Evolutionary conservation across 139 green algal species (phyloP).

Genomic region (Tetraselmis striata): DNA sequence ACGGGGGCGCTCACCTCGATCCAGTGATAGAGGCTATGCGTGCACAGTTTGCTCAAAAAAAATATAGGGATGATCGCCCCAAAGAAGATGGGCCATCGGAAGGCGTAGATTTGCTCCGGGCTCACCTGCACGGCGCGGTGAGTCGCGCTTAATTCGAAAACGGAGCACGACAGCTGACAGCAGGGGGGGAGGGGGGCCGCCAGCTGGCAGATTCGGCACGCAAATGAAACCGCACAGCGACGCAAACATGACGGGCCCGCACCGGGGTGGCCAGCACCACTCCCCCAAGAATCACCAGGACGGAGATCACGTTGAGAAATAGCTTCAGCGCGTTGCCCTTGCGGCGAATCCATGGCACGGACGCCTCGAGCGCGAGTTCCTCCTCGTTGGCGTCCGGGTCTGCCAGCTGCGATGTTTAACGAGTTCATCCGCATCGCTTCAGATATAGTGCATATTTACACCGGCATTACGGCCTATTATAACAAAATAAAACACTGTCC

Average conservation of each 20-base stretch:
- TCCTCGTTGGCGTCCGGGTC: neutral
- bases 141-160: neutral
- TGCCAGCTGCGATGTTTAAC: neutral
- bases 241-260: neutral
- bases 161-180: neutral
- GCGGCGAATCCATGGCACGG: neutral
- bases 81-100: neutral
- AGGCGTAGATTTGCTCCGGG: neutral
- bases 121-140: neutral
- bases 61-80: neutral
- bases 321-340: neutral
- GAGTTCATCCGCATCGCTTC: no score
- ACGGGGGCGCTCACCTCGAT: neutral
- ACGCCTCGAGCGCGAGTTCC: neutral
- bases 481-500: no score
- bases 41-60: neutral
- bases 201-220: no score
- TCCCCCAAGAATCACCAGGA: neutral
- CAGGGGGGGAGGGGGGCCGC: no score
- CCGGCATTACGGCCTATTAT: no score
- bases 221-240: no score
- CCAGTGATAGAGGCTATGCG: neutral
- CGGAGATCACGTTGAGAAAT: neutral
- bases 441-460: no score
- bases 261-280: neutral